A percentile compares a stretch with the other conserved stretches of the same genome.
Conservation (phyloP, 352 stramenopile species). For the Globisporangium viniferum region DNA sequence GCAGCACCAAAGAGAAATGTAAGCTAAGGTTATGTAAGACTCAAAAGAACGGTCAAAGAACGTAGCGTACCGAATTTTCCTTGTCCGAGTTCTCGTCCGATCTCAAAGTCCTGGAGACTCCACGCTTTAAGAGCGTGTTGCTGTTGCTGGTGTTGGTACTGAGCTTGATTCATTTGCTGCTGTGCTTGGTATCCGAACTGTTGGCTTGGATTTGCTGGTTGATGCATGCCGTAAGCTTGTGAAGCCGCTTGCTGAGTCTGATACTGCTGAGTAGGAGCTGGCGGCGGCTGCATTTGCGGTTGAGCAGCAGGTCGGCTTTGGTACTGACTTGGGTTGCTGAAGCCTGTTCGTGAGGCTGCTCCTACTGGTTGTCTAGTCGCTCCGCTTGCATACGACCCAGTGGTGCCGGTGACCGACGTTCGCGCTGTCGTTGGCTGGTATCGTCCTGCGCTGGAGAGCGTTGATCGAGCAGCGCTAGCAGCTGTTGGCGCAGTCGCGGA, state of each 20-base stretch:
- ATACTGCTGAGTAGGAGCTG: slow-evolving; percentile 24
- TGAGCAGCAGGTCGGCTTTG: slow-evolving; percentile 5
- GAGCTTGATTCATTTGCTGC: slow-evolving; percentile 1
- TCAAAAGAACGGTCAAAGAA: not conserved
- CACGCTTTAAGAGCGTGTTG: slow-evolving; percentile 44
- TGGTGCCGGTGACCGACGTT: not conserved
- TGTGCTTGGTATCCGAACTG: slow-evolving; percentile 6
- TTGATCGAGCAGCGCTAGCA: not conserved
- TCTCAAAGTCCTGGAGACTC: slow-evolving; percentile 86
- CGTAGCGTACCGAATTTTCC: slow-evolving; percentile 76
- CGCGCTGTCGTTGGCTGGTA: not conserved
- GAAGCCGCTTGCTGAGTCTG: slow-evolving; percentile 25
- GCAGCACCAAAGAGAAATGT: not conserved
- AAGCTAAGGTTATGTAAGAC: not conserved
- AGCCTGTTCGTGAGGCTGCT: not conserved
- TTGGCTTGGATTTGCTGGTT: not conserved
- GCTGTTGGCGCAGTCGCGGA: not conserved
- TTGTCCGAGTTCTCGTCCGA: slow-evolving; percentile 74
- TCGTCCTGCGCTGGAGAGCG: not conserved
- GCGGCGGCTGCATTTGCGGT: slow-evolving; percentile 13
- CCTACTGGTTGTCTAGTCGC: not conserved
- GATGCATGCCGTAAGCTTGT: slow-evolving; percentile 34
- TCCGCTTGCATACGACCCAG: not conserved
- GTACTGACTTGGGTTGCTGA: slow-evolving; percentile 2
- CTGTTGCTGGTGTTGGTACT: slow-evolving; percentile 23